Conservation (phyloP, 371 early-diverging fungal genomes). For the Haplosporangium sp. region DNA sequence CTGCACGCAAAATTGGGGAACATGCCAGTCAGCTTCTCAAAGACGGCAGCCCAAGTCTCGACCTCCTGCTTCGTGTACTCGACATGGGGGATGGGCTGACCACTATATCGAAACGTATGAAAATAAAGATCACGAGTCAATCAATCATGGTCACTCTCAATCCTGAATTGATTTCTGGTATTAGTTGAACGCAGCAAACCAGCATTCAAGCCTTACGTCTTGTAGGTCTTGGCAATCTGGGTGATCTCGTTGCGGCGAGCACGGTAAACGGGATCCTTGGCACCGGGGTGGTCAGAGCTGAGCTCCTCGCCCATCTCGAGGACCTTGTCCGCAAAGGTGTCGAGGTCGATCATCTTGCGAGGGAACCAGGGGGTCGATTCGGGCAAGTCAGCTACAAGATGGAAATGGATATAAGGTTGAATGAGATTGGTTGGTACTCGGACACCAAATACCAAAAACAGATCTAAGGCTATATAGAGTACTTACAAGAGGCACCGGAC, state of each 20-base stretch:
- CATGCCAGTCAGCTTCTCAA: slow-evolving; percentile 77
- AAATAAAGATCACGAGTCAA: neutral
- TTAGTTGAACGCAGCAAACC: neutral
- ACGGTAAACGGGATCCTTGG: slow-evolving; percentile 88
- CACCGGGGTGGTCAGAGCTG: slow-evolving; percentile 95
- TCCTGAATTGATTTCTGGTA: no score
- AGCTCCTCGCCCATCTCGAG: slow-evolving; percentile 93
- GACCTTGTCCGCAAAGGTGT: slow-evolving; percentile 93
- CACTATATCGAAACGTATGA: slow-evolving; percentile 53
- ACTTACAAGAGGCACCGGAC: slow-evolving; percentile 22
- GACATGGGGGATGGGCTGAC: slow-evolving; percentile 86
- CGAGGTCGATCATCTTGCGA: slow-evolving; percentile 91
- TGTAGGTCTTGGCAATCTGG: slow-evolving; percentile 83
- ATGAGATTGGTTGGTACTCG: neutral
- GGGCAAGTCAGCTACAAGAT: slow-evolving; percentile 24
- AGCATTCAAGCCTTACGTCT: slow-evolving; percentile 58
- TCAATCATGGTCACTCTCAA: neutral
- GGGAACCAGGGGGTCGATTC: slow-evolving; percentile 92
- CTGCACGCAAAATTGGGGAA: slow-evolving; percentile 92
- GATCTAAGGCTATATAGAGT: slow-evolving; percentile 10
- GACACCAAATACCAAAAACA: neutral
- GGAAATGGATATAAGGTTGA: neutral
- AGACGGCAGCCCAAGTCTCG: slow-evolving; percentile 91
- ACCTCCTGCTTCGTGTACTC: slow-evolving; percentile 87
- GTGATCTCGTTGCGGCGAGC: slow-evolving; percentile 90